These are phyloP conservation scores for Aureobasidium namibiae DNA, from an alignment of 2,329 filamentous ascomycete genomes.

Conservation along the genomic window DNA sequence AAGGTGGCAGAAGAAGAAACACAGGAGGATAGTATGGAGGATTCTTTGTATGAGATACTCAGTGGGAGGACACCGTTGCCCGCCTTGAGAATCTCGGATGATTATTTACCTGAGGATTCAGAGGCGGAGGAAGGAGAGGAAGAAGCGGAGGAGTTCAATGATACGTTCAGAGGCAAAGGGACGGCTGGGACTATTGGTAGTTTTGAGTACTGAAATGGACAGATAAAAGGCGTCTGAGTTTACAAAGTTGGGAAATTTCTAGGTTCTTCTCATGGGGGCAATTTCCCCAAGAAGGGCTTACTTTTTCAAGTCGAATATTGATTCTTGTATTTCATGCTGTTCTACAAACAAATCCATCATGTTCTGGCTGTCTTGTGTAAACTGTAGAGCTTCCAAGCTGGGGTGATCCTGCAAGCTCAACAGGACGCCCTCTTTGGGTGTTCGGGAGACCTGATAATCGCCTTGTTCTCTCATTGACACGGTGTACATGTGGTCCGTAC, in stretches of 20 bases:
- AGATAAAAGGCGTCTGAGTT: background rate
- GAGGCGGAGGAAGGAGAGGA: slow-evolving; percentile 24
- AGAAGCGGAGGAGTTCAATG: slow-evolving; percentile 29
- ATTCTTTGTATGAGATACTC: slow-evolving; percentile 40
- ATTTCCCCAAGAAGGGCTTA: too few species aligned
- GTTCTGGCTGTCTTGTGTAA: too few species aligned
- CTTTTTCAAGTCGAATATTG: too few species aligned
- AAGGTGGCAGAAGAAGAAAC: slow-evolving; percentile 16
- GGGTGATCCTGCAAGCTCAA: too few species aligned
- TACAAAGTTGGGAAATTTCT: background rate
- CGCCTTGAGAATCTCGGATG: slow-evolving; percentile 18
- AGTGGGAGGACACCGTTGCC: slow-evolving; percentile 38
- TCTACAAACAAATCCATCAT: too few species aligned
- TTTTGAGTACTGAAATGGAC: background rate
- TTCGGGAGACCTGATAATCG: too few species aligned
- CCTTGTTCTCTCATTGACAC: too few species aligned
- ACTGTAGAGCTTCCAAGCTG: too few species aligned
- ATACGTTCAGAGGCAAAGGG: slow-evolving; percentile 35
- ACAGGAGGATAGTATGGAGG: slow-evolving; percentile 33
- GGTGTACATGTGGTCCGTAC: too few species aligned
- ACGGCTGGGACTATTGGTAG: background rate
- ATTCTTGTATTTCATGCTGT: too few species aligned
- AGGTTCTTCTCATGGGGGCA: too few species aligned
- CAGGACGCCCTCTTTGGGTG: too few species aligned
- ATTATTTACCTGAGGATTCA: slow-evolving; percentile 16